A percentile compares a stretch with the other conserved stretches of the same genome.
These are phyloP conservation scores for Xylaria hypoxylon DNA, from an alignment of 2,329 filamentous ascomycete genomes.

Conservation along the genomic window DNA sequence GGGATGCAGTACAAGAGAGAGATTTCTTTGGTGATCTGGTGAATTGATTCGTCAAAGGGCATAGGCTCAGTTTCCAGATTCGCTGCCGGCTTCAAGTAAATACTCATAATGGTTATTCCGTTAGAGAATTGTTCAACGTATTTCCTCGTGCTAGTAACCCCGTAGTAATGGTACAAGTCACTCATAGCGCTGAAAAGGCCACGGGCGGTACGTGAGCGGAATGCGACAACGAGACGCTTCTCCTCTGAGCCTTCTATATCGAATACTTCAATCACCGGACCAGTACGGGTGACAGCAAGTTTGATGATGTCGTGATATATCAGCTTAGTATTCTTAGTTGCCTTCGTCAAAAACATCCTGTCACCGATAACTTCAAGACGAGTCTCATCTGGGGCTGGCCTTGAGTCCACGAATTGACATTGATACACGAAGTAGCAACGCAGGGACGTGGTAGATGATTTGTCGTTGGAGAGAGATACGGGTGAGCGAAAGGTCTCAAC, in stretches of 20 bases:
- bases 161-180: constrained; percentile 98
- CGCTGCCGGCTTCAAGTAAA: constrained; percentile 84
- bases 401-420: constrained; percentile 85
- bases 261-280: constrained; percentile 97
- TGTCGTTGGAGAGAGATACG: constrained; percentile 75
- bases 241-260: constrained; percentile 92
- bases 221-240: constrained; percentile 94
- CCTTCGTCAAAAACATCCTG: constrained; percentile 93
- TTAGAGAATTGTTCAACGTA: constrained; percentile 99
- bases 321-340: constrained; percentile 92
- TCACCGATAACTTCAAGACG: constrained; percentile 92
- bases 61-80: constrained; percentile 71
- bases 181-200: constrained; percentile 95
- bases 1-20: constrained; percentile 97
- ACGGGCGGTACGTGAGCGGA: constrained; percentile 90
- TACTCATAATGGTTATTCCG: constrained; percentile 95
- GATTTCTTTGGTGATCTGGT: constrained; percentile 99
- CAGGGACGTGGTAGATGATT: constrained; percentile 81
- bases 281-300: constrained; percentile 83
- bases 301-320: constrained; percentile 96
- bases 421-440: constrained; percentile 99
- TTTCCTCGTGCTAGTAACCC: constrained; percentile 93
- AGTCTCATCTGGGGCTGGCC: constrained; percentile 82
- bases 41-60: constrained; percentile 91
- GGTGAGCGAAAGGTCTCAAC: constrained; percentile 97